phyloP scores from a whole-genome alignment of 164 flowering plant genomes.

The Kalanchoe fedtschenkoi region DNA sequence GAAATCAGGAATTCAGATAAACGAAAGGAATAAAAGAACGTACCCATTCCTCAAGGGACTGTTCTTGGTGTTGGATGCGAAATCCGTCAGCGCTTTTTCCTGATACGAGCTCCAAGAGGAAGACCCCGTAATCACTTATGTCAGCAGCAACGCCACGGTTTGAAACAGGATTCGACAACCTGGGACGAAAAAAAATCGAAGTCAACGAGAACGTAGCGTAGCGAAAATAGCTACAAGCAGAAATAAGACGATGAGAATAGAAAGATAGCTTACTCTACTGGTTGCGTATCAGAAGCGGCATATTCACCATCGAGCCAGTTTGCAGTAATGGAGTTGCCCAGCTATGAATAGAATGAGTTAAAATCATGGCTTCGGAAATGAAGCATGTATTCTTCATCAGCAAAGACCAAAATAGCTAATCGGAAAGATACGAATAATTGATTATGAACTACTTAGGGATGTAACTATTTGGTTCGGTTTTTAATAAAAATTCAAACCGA shows the following conservation, averaged over 20 bases:
- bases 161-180: conserved; percentile 12
- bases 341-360: conserved; percentile 16
- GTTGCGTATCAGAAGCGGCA: conserved; percentile 7
- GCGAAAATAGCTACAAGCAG: background rate
- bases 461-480: too few relatives aligned
- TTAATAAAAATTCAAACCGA: too few relatives aligned
- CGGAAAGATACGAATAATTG: too few relatives aligned
- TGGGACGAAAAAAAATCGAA: conserved; percentile 8
- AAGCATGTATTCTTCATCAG: background rate
- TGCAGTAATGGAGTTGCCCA: conserved; percentile 21
- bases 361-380: background rate
- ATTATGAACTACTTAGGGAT: too few relatives aligned
- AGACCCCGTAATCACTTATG: conserved; percentile 27
- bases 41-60: conserved; percentile 26
- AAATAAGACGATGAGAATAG: background rate
- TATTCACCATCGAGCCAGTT: conserved; percentile 19
- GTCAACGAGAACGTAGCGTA: background rate
- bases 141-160: conserved; percentile 17
- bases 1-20: too few relatives aligned
- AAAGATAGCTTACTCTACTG: conserved; percentile 15
- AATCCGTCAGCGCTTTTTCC: conserved; percentile 16
- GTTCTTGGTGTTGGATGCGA: conserved; percentile 9
- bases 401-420: background rate
- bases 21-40: too few relatives aligned
- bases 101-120: conserved; percentile 37